These are phyloP conservation scores for Aureobasidium pullulans DNA, from an alignment of 2,329 filamentous ascomycete genomes.

Conservation along the genomic window DNA sequence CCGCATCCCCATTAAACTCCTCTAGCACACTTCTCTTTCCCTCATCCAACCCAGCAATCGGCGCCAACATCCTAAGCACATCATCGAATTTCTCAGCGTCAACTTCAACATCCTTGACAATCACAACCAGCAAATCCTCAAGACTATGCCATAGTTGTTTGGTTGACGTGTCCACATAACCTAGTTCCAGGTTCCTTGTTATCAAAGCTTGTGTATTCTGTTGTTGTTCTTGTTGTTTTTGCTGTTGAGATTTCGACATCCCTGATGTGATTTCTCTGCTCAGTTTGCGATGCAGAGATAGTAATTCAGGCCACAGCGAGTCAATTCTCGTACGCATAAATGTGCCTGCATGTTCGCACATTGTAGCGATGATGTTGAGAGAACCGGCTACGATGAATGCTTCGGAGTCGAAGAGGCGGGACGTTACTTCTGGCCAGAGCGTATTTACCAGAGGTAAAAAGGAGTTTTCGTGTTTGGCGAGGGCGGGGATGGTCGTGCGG, in stretches of 20 bases:
- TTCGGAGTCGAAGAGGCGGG: slow-evolving; percentile 60
- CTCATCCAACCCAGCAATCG: slow-evolving; percentile 29
- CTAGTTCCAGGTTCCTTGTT: neutral
- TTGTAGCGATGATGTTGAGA: slow-evolving; percentile 57
- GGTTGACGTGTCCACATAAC: slow-evolving; percentile 40
- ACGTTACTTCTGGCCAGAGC: slow-evolving; percentile 75
- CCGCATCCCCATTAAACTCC: slow-evolving; percentile 61
- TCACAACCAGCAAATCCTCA: slow-evolving; percentile 49
- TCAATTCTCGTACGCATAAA: slow-evolving; percentile 74
- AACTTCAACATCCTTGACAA: slow-evolving; percentile 58
- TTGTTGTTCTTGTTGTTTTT: neutral
- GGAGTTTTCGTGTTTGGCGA: slow-evolving; percentile 69
- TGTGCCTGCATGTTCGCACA: slow-evolving; percentile 68
- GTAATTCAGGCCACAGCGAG: slow-evolving; percentile 54
- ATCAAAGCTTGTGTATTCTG: neutral
- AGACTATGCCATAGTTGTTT: slow-evolving; percentile 59
- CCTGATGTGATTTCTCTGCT: neutral
- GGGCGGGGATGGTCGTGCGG: slow-evolving; percentile 60
- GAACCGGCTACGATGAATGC: slow-evolving; percentile 63
- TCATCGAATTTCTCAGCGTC: slow-evolving; percentile 65
- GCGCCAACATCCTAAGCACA: slow-evolving; percentile 54
- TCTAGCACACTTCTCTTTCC: slow-evolving; percentile 54
- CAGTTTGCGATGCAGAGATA: slow-evolving; percentile 20
- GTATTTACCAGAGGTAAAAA: slow-evolving; percentile 87
- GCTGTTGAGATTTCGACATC: neutral